Conservation (phyloP, 164 flowering plant species). For the Liquidambar formosana region DNA sequence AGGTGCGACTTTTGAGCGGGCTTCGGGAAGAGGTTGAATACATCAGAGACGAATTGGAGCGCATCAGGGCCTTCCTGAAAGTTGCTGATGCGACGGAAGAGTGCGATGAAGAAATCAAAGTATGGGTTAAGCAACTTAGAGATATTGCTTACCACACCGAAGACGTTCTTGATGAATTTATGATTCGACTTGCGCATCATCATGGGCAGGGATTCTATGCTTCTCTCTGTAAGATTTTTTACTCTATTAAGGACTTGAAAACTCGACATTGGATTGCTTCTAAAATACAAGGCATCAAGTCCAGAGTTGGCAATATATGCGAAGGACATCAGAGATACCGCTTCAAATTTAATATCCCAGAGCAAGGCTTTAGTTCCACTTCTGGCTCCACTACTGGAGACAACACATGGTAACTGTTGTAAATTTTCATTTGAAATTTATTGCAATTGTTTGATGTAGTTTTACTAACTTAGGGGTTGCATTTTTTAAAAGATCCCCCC, state of each 20-base stretch:
- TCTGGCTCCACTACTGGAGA: too few relatives aligned
- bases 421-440: too few relatives aligned
- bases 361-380: too few relatives aligned
- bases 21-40: slow-evolving; percentile 14
- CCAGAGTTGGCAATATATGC: slow-evolving; percentile 11
- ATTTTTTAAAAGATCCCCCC: too few relatives aligned
- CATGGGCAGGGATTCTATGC: too few relatives aligned
- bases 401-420: slow-evolving; percentile 4
- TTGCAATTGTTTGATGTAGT: too few relatives aligned
- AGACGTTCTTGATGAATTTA: slow-evolving; percentile 22
- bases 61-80: slow-evolving; percentile 18
- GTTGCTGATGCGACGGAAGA: slow-evolving; percentile 23
- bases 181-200: too few relatives aligned
- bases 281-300: slow-evolving; percentile 9
- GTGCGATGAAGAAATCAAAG: slow-evolving; percentile 16
- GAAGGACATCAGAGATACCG: slow-evolving; percentile 6
- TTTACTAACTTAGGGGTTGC: too few relatives aligned
- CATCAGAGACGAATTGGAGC: too few relatives aligned
- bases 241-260: slow-evolving; percentile 10
- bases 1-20: slow-evolving; percentile 6
- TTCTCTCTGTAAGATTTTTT: slow-evolving; percentile 3
- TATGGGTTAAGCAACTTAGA: slow-evolving; percentile 21
- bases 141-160: slow-evolving; percentile 22
- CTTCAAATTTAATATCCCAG: too few relatives aligned
- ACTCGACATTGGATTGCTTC: slow-evolving; percentile 12